phyloP scores from a whole-genome alignment of 2,329 filamentous ascomycete species.

The Clonostachys rosea region DNA sequence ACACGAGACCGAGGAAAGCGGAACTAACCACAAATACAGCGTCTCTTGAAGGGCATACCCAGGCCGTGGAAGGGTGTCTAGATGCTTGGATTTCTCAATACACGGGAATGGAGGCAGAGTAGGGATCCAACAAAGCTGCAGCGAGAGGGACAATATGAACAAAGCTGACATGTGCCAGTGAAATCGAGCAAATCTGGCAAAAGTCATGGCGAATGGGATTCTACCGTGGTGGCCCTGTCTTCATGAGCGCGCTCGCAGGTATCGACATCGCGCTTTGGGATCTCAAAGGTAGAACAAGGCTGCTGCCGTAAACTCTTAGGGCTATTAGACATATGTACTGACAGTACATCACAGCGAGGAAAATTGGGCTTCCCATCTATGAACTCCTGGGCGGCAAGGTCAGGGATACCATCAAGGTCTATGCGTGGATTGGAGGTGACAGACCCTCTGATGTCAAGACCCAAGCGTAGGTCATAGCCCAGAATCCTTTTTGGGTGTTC shows the following conservation, averaged over 20 bases:
- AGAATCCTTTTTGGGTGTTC: not conserved
- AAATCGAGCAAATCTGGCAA: constrained; percentile 81
- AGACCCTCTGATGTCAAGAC: constrained; percentile 60
- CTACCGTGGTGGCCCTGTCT: constrained; percentile 73
- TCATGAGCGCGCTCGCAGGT: constrained; percentile 74
- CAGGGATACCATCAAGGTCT: constrained; percentile 64
- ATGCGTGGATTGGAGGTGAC: constrained; percentile 76
- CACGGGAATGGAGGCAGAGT: constrained; percentile 68
- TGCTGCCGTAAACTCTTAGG: not conserved
- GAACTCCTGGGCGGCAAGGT: constrained; percentile 73
- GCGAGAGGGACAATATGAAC: not conserved
- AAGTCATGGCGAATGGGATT: constrained; percentile 66
- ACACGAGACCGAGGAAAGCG: too few relatives aligned
- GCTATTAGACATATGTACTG: not conserved
- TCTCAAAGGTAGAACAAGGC: constrained; percentile 43
- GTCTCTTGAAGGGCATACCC: constrained; percentile 67
- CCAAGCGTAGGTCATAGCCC: constrained; percentile 43
- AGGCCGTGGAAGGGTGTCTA: constrained; percentile 69
- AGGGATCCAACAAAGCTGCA: constrained; percentile 9
- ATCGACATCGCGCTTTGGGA: constrained; percentile 81
- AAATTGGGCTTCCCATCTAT: constrained; percentile 61
- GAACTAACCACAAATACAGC: constrained; percentile 22
- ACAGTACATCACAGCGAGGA: constrained; percentile 24
- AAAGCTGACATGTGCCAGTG: constrained; percentile 29
- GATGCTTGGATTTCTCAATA: constrained; percentile 61